Conservation (phyloP, 805 yeast species). For the Candida silvicultrix region DNA sequence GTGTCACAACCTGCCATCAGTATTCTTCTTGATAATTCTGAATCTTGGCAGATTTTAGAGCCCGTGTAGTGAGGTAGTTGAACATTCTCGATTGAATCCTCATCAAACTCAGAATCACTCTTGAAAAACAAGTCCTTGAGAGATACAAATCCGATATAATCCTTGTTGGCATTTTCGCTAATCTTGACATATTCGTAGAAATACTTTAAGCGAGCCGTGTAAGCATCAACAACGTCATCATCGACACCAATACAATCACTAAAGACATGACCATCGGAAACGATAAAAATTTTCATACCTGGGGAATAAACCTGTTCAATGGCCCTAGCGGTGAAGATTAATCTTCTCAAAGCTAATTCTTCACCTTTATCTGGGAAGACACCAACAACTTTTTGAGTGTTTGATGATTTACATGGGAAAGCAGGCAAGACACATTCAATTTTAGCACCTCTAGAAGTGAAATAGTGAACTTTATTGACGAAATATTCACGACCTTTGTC, state of each 20-base stretch:
- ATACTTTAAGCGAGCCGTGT: conserved; percentile 37
- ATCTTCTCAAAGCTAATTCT: conserved; percentile 33
- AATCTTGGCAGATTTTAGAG: conserved; percentile 28
- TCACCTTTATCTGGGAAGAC: conserved; percentile 49
- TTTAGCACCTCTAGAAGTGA: conserved; percentile 39
- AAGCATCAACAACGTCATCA: conserved; percentile 44
- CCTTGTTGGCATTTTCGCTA: conserved; percentile 22
- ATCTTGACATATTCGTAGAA: conserved; percentile 30
- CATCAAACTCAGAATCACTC: conserved; percentile 23
- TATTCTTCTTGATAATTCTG: conserved; percentile 34
- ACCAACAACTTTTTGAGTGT: conserved; percentile 43
- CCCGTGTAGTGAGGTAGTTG: conserved; percentile 31
- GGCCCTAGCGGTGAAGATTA: conserved; percentile 26
- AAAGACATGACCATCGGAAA: conserved; percentile 61
- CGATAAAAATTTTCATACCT: conserved; percentile 49
- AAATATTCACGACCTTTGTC: conserved; percentile 38
- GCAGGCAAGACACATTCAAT: conserved; percentile 59
- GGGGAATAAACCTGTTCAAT: conserved; percentile 41
- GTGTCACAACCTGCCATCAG: conserved; percentile 40
- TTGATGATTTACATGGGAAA: conserved; percentile 61
- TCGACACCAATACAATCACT: conserved; percentile 60
- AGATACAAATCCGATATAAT: conserved; percentile 33
- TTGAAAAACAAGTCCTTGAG: conserved; percentile 34
- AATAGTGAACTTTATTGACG: conserved; percentile 35
- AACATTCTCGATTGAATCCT: conserved; percentile 24